Base-by-base conservation (phyloP, 176 grass and related monocot genomes). In the Phoenix dactylifera region DNA sequence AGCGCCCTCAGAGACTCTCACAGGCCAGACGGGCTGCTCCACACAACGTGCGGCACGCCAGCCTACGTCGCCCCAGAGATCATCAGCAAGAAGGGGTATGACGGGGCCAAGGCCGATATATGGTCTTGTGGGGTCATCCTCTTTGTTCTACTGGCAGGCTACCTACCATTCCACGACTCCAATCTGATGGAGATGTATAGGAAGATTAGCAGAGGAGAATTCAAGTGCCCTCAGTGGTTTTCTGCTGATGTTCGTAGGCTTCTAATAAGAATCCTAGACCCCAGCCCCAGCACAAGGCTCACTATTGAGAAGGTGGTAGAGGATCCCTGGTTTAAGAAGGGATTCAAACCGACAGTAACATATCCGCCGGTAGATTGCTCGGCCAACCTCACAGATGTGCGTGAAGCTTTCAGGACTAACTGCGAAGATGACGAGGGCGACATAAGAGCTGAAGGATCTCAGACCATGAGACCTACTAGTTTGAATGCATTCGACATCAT, bases 401-500 rank as follows among this genome's bases (percentile, higher is more conserved):
- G 16, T 24, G 10, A 14, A 16, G 59, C 62, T 44, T 44, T 44
- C 35, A 44, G 35, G 35, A 44, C 35, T 24, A 68, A 80, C 28
- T 51, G 25, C 9, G 73, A 68, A 60, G 24, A 64, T 58, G 72
- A 59, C 50, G 73, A 85, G 7, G 52, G 15, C 3, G 28, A 54
- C 12, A 54, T 54, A 29, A 75, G 53, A 26, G 52, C 24, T 39
- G 72, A 76, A 55, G 63, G 63, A 49, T 57, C 77, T 14, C 30
- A 4, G 20, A 52, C 72, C 4, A 69, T 55, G 44, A 81, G 51
- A 61, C 65, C 77, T 48, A 72, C 50, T 15, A 84, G 58, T 65
- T 24, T 89, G 57, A 89, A 89, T 26, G 85, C 85, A 16, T 89
- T 89, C 44, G 80, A 84, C 60, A 80, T 89, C 24, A 89, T 89